A percentile compares a stretch with the other conserved stretches of the same genome.
Conservation (phyloP, 768 basidiomycete species). For the Macrolepiota fuliginosa region DNA sequence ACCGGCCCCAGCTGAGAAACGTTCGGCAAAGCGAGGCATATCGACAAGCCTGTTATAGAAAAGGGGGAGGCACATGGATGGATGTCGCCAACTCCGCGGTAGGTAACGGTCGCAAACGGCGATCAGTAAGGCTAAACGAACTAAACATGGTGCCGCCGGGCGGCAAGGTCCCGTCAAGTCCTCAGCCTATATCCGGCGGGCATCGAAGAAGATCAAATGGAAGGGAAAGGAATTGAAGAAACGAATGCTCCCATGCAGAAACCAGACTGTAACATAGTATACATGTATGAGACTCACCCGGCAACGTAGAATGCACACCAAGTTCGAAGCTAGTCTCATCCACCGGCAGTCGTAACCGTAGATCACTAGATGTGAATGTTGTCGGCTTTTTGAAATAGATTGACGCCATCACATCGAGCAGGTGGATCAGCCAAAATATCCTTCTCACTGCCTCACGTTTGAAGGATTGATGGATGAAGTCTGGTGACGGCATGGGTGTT, state of each 20-base stretch:
- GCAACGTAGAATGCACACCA: conserved; percentile 53
- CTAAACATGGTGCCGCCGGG: conserved; percentile 10
- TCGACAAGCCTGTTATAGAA: neutral
- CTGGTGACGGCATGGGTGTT: conserved; percentile 56
- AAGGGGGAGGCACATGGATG: conserved; percentile 6
- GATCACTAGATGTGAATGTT: conserved; percentile 41
- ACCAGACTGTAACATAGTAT: conserved; percentile 1
- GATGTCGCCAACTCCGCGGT: conserved; percentile 1
- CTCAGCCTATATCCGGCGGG: conserved; percentile 8
- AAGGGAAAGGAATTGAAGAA: neutral
- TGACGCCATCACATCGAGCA: conserved; percentile 50
- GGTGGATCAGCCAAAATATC: conserved; percentile 76
- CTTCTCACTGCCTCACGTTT: conserved; percentile 80
- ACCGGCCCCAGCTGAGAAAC: neutral
- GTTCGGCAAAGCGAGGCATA: neutral
- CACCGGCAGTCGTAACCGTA: conserved; percentile 67
- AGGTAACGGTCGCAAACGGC: neutral
- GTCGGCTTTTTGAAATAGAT: conserved; percentile 46
- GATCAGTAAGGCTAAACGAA: conserved; percentile 9
- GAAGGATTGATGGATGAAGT: conserved; percentile 58
- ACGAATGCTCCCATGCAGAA: neutral
- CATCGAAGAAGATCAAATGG: neutral
- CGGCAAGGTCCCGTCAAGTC: conserved; percentile 9
- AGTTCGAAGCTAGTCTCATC: conserved; percentile 83
- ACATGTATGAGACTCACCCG: conserved; percentile 35